These are phyloP conservation scores for Hondaea fermentalgiana DNA, from an alignment of 108 stramenopile genomes.

Conservation along the genomic window DNA sequence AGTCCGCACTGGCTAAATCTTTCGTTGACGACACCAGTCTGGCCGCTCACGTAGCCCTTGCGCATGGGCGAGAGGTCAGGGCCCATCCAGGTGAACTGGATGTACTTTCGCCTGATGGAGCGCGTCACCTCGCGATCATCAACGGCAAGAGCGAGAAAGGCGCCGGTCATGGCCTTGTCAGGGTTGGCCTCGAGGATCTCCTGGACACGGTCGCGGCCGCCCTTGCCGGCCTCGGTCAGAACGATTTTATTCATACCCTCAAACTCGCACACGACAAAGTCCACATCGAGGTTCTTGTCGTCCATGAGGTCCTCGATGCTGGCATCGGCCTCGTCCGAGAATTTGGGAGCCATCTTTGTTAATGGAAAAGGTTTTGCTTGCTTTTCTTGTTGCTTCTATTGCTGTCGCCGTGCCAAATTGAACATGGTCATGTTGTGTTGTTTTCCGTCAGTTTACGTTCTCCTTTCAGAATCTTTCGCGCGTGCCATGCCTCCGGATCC, in stretches of 20 bases:
- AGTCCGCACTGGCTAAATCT: neutral
- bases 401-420: too few species aligned
- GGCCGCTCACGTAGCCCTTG: neutral
- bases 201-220: neutral
- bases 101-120: neutral
- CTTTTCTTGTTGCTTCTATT: neutral
- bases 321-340: neutral
- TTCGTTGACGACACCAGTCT: neutral
- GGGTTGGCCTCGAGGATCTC: neutral
- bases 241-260: neutral
- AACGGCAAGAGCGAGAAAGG: neutral
- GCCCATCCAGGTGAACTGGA: neutral
- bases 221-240: neutral
- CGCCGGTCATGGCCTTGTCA: neutral
- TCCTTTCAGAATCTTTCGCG: too few species aligned
- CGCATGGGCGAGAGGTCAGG: neutral
- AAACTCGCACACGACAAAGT: neutral
- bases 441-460: too few species aligned
- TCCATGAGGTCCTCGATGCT: neutral
- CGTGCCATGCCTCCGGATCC: too few species aligned
- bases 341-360: neutral
- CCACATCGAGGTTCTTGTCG: neutral
- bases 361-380: neutral
- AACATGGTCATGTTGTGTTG: too few species aligned
- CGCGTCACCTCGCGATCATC: slow-evolving; percentile 14